Evolutionary conservation across 2,329 filamentous ascomycete genomes (phyloP).

Genomic region (Decorospora gaudefroyi): DNA sequence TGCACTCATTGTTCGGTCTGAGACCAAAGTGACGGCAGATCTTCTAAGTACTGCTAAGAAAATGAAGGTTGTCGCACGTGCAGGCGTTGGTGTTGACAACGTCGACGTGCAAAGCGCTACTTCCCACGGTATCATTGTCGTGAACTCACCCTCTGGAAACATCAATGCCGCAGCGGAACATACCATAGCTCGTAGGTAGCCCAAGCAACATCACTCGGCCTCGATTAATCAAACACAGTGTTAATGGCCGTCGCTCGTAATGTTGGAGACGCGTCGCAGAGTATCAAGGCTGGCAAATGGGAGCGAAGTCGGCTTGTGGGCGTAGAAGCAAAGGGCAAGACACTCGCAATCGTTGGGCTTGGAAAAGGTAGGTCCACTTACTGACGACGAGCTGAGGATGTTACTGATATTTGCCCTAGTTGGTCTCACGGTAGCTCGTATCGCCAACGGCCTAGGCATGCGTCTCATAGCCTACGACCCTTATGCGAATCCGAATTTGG

Average conservation of each 20-base stretch:
- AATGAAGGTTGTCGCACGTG: conserved; percentile 76
- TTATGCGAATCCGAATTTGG: conserved; percentile 75
- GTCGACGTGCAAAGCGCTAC: conserved; percentile 76
- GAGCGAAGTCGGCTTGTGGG: conserved; percentile 75
- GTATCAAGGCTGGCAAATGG: conserved; percentile 73
- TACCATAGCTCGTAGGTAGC: conserved; percentile 61
- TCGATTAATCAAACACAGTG: conserved; percentile 50
- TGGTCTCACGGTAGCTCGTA: conserved; percentile 77
- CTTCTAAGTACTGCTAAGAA: conserved; percentile 69
- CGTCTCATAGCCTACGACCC: conserved; percentile 74
- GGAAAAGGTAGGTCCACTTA: conserved; percentile 69
- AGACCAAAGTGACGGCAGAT: conserved; percentile 75
- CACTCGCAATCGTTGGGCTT: conserved; percentile 73
- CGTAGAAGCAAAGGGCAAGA: conserved; percentile 77
- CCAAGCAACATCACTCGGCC: not conserved
- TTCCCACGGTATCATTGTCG: conserved; percentile 73
- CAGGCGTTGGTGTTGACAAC: conserved; percentile 80
- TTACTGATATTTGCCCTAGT: conserved; percentile 53
- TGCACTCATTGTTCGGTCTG: conserved; percentile 77
- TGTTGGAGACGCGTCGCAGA: conserved; percentile 70
- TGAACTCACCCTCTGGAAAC: conserved; percentile 79
- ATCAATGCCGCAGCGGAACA: conserved; percentile 81
- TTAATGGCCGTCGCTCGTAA: conserved; percentile 76
- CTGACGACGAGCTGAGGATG: fast-evolving
- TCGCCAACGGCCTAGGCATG: conserved; percentile 78